A percentile compares a stretch with the other conserved stretches of the same genome.
These are phyloP conservation scores for Penicillium roqueforti DNA, from an alignment of 495 filamentous ascomycete species.

Conservation along the genomic window DNA sequence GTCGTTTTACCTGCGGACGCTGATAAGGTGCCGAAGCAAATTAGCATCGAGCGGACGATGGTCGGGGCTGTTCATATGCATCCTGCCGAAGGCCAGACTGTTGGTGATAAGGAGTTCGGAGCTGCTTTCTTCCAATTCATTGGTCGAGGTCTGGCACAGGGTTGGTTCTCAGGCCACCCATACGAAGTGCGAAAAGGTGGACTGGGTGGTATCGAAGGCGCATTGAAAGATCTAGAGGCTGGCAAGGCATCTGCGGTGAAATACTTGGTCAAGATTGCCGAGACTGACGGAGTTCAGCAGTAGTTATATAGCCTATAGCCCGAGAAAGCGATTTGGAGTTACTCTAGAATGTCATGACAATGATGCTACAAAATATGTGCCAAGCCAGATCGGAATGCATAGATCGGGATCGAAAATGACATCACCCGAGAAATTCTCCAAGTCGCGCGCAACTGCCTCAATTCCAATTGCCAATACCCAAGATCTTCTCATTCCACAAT, in stretches of 20 bases:
- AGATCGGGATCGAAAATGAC: constrained; percentile 7
- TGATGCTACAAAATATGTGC: background rate
- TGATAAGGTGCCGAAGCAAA: constrained; percentile 26
- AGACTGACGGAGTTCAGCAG: constrained; percentile 42
- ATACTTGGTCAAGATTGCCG: constrained; percentile 64
- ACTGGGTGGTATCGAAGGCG: constrained; percentile 53
- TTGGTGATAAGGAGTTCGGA: constrained; percentile 51
- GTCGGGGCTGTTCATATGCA: constrained; percentile 17
- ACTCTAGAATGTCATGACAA: background rate
- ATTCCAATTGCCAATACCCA: background rate
- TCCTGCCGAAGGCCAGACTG: constrained; percentile 9
- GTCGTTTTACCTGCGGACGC: constrained; percentile 44
- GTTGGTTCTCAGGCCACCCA: constrained; percentile 60
- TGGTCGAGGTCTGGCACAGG: constrained; percentile 48
- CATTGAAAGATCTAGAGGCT: constrained; percentile 53
- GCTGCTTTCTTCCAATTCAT: constrained; percentile 53
- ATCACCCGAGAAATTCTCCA: constrained; percentile 4
- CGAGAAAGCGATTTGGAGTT: background rate
- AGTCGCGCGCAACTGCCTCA: background rate
- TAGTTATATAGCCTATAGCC: background rate
- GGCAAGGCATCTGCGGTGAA: constrained; percentile 66
- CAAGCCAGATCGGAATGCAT: constrained; percentile 3
- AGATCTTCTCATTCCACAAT: constrained; percentile 2
- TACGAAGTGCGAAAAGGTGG: constrained; percentile 58
- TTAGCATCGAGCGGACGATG: constrained; percentile 8